Evolutionary conservation across 768 basidiomycete species (phyloP).

Genomic region (Tylopilus sp.): DNA sequence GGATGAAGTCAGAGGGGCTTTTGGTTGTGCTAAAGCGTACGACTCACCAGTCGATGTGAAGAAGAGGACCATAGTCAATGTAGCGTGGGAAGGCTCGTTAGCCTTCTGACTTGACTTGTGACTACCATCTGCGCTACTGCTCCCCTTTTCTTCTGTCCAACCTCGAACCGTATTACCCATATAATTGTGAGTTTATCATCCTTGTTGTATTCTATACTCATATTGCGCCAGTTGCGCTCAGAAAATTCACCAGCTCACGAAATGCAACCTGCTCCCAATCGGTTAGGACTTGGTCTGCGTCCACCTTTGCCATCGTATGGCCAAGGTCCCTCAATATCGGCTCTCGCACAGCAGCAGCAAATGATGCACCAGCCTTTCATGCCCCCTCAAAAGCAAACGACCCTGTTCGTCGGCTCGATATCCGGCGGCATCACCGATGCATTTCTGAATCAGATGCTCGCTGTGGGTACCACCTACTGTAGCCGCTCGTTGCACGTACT

Average conservation of each 20-base stretch:
- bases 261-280: conserved; percentile 70
- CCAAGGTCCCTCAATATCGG: conserved; percentile 89
- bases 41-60: conserved; percentile 51
- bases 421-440: conserved; percentile 86
- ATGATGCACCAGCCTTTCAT: conserved; percentile 56
- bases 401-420: conserved; percentile 92
- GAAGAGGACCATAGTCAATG: conserved; percentile 52
- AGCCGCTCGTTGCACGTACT: not conserved
- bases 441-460: conserved; percentile 74
- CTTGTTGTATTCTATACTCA: too few relatives aligned
- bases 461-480: conserved; percentile 43
- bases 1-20: not conserved
- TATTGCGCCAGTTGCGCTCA: not conserved
- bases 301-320: conserved; percentile 84
- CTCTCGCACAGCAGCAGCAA: conserved; percentile 84
- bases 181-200: conserved; percentile 1
- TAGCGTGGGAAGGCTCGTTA: not conserved
- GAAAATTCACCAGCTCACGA: conserved; percentile 3
- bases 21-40: not conserved
- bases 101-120: not conserved
- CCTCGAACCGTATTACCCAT: not conserved
- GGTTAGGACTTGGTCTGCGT: conserved; percentile 86
- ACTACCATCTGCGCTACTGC: conserved; percentile 1
- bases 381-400: conserved; percentile 70
- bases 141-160: not conserved